Evolutionary conservation across 768 basidiomycete genomes (phyloP).

Genomic region (Lyophyllum atratum): DNA sequence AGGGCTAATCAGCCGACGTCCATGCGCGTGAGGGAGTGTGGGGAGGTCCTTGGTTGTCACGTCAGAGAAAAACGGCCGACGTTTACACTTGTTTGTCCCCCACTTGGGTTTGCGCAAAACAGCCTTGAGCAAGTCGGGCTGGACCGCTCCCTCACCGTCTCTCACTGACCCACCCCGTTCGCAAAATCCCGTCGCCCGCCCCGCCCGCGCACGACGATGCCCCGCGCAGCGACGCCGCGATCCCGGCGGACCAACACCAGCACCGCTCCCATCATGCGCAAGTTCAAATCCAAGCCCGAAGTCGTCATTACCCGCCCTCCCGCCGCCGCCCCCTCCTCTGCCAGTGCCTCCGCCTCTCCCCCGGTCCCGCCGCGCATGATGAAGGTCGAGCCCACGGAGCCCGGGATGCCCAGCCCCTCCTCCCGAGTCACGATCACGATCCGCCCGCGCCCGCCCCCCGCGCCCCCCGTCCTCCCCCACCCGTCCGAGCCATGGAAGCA

Average conservation of each 20-base stretch:
- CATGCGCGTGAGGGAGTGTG: too few species aligned
- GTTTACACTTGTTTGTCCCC: too few species aligned
- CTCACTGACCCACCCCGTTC: too few species aligned
- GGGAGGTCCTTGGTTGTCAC: too few species aligned
- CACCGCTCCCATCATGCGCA: not conserved
- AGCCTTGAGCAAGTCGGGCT: too few species aligned
- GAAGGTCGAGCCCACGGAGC: not conserved
- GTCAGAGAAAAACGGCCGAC: too few species aligned
- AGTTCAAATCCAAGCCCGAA: not conserved
- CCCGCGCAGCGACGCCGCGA: not conserved
- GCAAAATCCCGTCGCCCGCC: slow-evolving; percentile 11
- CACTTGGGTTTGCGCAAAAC: too few species aligned
- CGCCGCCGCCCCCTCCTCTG: not conserved
- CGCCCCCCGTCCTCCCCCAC: not conserved
- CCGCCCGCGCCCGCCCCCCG: not conserved
- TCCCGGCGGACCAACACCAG: not conserved
- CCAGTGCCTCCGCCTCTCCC: not conserved
- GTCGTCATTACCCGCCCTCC: not conserved
- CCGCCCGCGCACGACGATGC: slow-evolving; percentile 3
- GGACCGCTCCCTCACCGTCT: too few species aligned
- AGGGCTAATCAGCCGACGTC: too few species aligned
- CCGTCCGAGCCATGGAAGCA: slow-evolving; percentile 34
- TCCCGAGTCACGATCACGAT: not conserved
- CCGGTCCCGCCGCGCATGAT: not conserved
- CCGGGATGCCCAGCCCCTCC: not conserved